phyloP scores from a whole-genome alignment of 2,329 filamentous ascomycete genomes.

The Sodiomyces alkalinus region DNA sequence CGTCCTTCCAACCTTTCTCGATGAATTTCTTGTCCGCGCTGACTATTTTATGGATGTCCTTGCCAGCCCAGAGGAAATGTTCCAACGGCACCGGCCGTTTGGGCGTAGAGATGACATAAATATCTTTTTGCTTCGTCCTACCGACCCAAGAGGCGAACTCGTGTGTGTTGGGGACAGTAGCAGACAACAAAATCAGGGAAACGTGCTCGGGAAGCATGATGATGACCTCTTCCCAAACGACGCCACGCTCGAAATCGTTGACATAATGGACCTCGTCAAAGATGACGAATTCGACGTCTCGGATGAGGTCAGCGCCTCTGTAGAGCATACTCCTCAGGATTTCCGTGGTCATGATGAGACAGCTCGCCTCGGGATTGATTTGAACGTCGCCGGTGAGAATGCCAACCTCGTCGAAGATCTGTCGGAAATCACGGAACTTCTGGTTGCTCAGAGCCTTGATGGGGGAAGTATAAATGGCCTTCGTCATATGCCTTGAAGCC shows the following conservation, averaged over 20 bases:
- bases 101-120: constrained; percentile 95
- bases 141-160: constrained; percentile 99
- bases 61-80: constrained; percentile 91
- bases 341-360: constrained; percentile 98
- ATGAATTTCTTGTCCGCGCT: constrained; percentile 83
- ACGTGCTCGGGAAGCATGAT: constrained; percentile 98
- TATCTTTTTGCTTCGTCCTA: constrained; percentile 94
- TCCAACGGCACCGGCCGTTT: constrained; percentile 91
- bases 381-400: constrained; percentile 96
- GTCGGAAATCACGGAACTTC: constrained; percentile 90
- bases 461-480: constrained; percentile 96
- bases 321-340: constrained; percentile 98
- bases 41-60: constrained; percentile 87
- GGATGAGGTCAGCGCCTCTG: constrained; percentile 83
- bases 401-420: constrained; percentile 85
- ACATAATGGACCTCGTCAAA: constrained; percentile 99
- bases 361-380: constrained; percentile 93
- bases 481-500: constrained; percentile 97
- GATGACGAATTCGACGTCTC: constrained; percentile 96
- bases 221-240: constrained; percentile 99
- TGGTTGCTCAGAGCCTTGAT: constrained; percentile 98
- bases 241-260: constrained; percentile 87
- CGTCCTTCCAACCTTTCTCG: constrained; percentile 89
- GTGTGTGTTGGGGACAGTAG: constrained; percentile 92
- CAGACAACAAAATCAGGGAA: constrained; percentile 84